phyloP scores from a whole-genome alignment of 306 rosid genomes.

The peach (Prunus persica) region Prunus_persica_NCBIv2 NC_034013.1:16112001-16112500 shows the following conservation, averaged over 20 bases:
- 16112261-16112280: slow-evolving; percentile 32
- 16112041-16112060: not conserved
- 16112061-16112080: not conserved
- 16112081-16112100: slow-evolving; percentile 3
- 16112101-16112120: not conserved
- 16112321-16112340: not conserved
- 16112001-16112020: slow-evolving; percentile 89
- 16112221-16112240: slow-evolving; percentile 78
- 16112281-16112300: slow-evolving; percentile 41
- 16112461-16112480: slow-evolving; percentile 79
- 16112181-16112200: slow-evolving; percentile 73
- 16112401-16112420: slow-evolving; percentile 22
- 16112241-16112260: slow-evolving; percentile 43
- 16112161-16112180: slow-evolving; percentile 90
- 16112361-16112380: not conserved
- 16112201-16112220: slow-evolving; percentile 66
- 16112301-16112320: slow-evolving; percentile 10
- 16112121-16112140: slow-evolving; percentile 72
- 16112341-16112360: not conserved
- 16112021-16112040: slow-evolving; percentile 8
- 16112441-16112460: slow-evolving; percentile 74
- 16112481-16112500: slow-evolving; percentile 26
- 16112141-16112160: slow-evolving; percentile 91
- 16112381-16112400: slow-evolving; percentile 40
- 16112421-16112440: slow-evolving; percentile 45